Conservation (phyloP, 2,329 filamentous ascomycete genomes). For the Huntiella moniliformis region DNA sequence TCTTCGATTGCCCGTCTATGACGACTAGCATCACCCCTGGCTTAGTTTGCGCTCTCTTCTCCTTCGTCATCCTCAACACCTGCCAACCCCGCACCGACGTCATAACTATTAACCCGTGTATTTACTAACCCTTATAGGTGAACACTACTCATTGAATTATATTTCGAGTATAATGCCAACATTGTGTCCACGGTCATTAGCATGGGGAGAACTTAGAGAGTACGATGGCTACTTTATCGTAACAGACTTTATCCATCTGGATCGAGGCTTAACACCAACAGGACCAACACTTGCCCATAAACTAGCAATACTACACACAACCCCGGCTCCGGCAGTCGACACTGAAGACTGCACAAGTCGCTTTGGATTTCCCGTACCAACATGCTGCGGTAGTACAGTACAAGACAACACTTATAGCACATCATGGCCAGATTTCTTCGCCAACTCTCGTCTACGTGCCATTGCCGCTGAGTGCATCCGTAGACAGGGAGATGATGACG, state of each 20-base stretch:
- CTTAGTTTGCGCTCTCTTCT: background rate
- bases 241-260: conserved; percentile 64
- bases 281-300: conserved; percentile 50
- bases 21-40: background rate
- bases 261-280: conserved; percentile 24
- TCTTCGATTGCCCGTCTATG: background rate
- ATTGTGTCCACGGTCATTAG: conserved; percentile 59
- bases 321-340: conserved; percentile 46
- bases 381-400: conserved; percentile 68
- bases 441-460: conserved; percentile 49
- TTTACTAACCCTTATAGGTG: conserved; percentile 32
- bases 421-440: conserved; percentile 76
- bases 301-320: conserved; percentile 60
- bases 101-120: background rate
- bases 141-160: conserved; percentile 68
- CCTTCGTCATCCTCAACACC: background rate
- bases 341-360: conserved; percentile 33
- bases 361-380: conserved; percentile 72
- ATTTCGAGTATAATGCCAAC: conserved; percentile 53
- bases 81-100: background rate
- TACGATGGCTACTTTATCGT: conserved; percentile 40
- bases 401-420: conserved; percentile 59
- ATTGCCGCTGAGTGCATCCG: conserved; percentile 23
- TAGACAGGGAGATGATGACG: conserved; percentile 17
- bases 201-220: conserved; percentile 42